These are phyloP conservation scores for Gossypium laxum DNA, from an alignment of 441 rosid genomes.

Conservation along the genomic window DNA sequence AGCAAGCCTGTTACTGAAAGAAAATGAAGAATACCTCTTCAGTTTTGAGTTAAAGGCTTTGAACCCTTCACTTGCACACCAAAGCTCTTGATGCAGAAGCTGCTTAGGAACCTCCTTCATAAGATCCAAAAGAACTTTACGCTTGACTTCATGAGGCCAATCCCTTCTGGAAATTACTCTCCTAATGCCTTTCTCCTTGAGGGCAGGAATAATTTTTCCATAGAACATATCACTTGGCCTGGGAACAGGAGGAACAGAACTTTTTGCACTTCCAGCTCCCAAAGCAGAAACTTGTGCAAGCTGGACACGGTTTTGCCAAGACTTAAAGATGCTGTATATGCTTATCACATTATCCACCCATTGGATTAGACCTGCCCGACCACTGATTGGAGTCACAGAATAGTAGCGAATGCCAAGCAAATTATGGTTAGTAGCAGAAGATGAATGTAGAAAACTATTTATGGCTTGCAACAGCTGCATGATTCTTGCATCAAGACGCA, in stretches of 20 bases:
- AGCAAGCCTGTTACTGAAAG: neutral
- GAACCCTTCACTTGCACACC: slow-evolving; percentile 99
- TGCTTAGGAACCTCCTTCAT: slow-evolving; percentile 91
- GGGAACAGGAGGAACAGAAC: slow-evolving; percentile 64
- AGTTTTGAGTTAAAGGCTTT: slow-evolving; percentile 81
- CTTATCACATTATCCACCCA: slow-evolving; percentile 95
- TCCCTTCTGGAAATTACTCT: slow-evolving; percentile 96
- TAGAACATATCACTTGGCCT: slow-evolving; percentile 98
- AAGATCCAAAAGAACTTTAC: slow-evolving; percentile 86
- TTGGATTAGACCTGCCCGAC: slow-evolving; percentile 96
- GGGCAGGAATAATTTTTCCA: slow-evolving; percentile 97
- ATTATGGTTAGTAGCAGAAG: slow-evolving; percentile 44
- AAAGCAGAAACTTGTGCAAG: slow-evolving; percentile 55
- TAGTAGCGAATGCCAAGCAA: slow-evolving; percentile 75
- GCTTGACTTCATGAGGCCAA: slow-evolving; percentile 99
- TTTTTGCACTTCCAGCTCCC: slow-evolving; percentile 51
- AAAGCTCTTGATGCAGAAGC: slow-evolving; percentile 87
- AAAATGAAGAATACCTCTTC: slow-evolving; percentile 48
- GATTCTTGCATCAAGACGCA: slow-evolving; percentile 98
- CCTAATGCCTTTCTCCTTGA: slow-evolving; percentile 93
- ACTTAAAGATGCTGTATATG: slow-evolving; percentile 86
- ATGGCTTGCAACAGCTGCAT: slow-evolving; percentile 95
- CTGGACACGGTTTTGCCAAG: slow-evolving; percentile 89
- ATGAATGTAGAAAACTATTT: slow-evolving; percentile 63
- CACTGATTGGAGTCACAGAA: slow-evolving; percentile 95